These are phyloP conservation scores for Penicillium sp. DNA, from an alignment of 2,329 filamentous ascomycete species.

Conservation along the genomic window DNA sequence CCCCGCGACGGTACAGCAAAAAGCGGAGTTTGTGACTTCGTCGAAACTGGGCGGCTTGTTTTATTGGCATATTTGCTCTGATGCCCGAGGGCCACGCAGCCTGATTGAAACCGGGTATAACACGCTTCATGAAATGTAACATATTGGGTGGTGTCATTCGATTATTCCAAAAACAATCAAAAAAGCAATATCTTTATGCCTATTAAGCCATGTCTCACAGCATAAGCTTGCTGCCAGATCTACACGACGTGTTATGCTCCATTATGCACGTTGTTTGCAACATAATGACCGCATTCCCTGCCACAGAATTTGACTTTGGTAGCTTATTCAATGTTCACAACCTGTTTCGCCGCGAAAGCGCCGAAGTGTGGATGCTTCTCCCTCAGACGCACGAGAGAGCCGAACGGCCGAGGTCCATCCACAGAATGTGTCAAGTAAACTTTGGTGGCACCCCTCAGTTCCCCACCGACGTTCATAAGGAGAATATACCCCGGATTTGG, in stretches of 20 bases:
- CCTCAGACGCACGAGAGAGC: slow-evolving; percentile 25
- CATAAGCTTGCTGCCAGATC: background rate
- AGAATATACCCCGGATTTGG: slow-evolving; percentile 6
- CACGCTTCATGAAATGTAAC: slow-evolving; percentile 55
- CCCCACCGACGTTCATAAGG: background rate
- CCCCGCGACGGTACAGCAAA: slow-evolving; percentile 74
- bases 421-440: slow-evolving; percentile 14
- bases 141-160: background rate
- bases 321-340: background rate
- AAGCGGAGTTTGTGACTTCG: slow-evolving; percentile 74
- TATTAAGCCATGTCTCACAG: background rate
- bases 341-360: slow-evolving; percentile 11
- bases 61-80: slow-evolving; percentile 80
- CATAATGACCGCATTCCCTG: background rate
- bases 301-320: background rate
- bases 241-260: background rate
- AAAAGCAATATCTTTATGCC: background rate
- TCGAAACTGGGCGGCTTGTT: slow-evolving; percentile 76
- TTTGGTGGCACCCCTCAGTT: slow-evolving; percentile 10
- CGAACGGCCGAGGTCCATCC: slow-evolving; percentile 28
- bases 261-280: background rate
- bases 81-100: slow-evolving; percentile 64
- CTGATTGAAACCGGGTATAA: slow-evolving; percentile 66
- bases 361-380: background rate
- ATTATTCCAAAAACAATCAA: background rate